Evolutionary conservation across 495 filamentous ascomycete species (phyloP), one percentile per base, ranked within the genome.

Genomic region (Aspergillus wentii): DNA sequence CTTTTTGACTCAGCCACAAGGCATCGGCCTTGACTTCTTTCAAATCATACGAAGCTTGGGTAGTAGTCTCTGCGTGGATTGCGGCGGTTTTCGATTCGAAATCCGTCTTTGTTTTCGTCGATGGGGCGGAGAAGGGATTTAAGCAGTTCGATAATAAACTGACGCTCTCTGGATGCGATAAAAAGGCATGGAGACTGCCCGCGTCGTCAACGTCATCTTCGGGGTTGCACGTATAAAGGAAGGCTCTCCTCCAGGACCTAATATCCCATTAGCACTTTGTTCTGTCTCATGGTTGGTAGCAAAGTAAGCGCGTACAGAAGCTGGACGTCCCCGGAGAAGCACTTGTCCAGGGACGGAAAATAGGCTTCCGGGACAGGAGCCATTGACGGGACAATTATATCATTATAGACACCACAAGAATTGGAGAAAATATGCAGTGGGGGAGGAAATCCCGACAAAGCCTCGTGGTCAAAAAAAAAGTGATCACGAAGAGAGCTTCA

Each of bases 41-140:
- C 32, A 96, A 72, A 51, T 90, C 73, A 57, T 83, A 88, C 18
- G 74, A 72, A 11, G 76, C 73, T 46, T 80, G 78, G 16, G 78
- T 64, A 7, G 76, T 75, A 4, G 86, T 83, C 17, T 85, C 75
- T 30, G 89, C 80, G 56, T 95, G 83, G 35, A 96, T 94, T n/a
- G 90, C 81, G 13, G 91, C 83, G 1, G 88, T 96, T 60, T 81
- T 90, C 27, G 82, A 88, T 38, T 91, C 85, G 55, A 95, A 95
- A 17, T 78, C 79, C 30, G 70, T 56, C 57, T 83, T 91, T 4
- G 76, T 71, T 50, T 74, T 79, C 41, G 67, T 46, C 30, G 71
- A 76, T 43, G 57, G 80, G 2, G 71, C 48, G 33, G 72, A 62
- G 57, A 86, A 91, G 31, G 78, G 75, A 35, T 63, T 75, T 56